A percentile compares a stretch with the other conserved stretches of the same genome.
Evolutionary conservation across 306 rosid species (phyloP).

Genomic region (Luffa acutangula): DNA sequence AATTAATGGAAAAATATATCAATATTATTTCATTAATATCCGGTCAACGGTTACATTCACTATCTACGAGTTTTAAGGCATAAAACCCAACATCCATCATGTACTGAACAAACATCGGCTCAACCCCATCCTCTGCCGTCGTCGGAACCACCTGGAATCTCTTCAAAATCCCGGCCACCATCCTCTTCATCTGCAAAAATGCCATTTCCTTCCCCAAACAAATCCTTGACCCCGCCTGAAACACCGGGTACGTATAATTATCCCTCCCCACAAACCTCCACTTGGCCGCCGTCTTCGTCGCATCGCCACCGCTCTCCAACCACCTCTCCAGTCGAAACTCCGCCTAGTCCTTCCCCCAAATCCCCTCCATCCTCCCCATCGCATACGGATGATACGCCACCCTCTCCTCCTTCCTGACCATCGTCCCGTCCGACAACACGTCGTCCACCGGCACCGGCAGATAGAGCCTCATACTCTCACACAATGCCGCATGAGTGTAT

Average conservation of each 20-base stretch:
- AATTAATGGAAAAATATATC: no score
- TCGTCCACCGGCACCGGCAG: slow-evolving; percentile 56
- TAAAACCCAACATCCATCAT: no score
- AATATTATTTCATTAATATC: no score
- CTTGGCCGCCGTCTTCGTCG: slow-evolving; percentile 5
- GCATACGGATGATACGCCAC: slow-evolving; percentile 45
- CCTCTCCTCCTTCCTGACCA: slow-evolving; percentile 43
- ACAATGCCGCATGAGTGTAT: slow-evolving; percentile 53
- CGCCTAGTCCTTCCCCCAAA: slow-evolving; percentile 61
- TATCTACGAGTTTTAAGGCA: no score
- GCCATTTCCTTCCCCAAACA: slow-evolving; percentile 83
- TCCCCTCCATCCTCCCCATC: slow-evolving; percentile 46
- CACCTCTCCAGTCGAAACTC: slow-evolving; percentile 58
- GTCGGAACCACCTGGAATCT: slow-evolving; percentile 42
- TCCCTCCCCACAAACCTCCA: slow-evolving; percentile 50
- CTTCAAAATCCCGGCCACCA: slow-evolving; percentile 37
- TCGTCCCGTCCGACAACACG: slow-evolving; percentile 50
- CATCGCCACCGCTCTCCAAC: slow-evolving; percentile 22
- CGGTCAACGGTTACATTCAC: no score
- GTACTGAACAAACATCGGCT: slow-evolving; percentile 25
- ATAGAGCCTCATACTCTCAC: slow-evolving; percentile 65
- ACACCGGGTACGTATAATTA: slow-evolving; percentile 45
- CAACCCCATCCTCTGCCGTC: slow-evolving; percentile 7
- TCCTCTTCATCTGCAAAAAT: slow-evolving; percentile 68
- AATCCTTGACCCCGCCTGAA: slow-evolving; percentile 73